Evolutionary conservation across 2,329 filamentous ascomycete species (phyloP), one percentile per base, ranked within the genome.

Genomic region (Taxawa tesnikishii): DNA sequence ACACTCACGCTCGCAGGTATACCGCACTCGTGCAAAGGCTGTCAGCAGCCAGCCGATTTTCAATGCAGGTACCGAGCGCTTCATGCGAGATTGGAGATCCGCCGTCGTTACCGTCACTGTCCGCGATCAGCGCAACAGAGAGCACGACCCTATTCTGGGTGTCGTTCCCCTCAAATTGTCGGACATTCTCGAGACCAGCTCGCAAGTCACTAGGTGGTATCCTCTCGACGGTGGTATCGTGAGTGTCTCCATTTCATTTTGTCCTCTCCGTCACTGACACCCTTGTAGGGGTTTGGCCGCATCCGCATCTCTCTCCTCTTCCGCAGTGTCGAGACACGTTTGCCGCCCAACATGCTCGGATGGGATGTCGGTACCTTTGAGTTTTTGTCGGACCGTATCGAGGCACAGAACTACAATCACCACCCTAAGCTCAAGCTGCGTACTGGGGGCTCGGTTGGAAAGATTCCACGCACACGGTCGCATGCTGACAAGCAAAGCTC

Each of bases 291-390:
- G 1, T 96, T 90, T 42, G 90, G 90, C 24, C 79, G 88, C 6
- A 70, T 93, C 38, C 79, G 87, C 25, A 80, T 98, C 43, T 93
- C 84, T 1, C 58, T 96, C 3, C 68, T 96, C 3, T 94, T 94
- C 71, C 78, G 88, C 16, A 87, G 83, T 16, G 73, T 94, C 26
- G 87, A 94, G 54, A 79, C 88, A 32, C 75, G 75, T 28, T 66
- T 96, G 1, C 87, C 87, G n/a, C 81, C 81, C 0, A 63, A 76
- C 25, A 80, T 94, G 56, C 70, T 94, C 4, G 85, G 88, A 7
- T 96, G 88, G 83, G 84, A 94, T 38, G 83, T 96, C 26, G 90
- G 90, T 21, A 94, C 88, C 0, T 94, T 96, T 49, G 80, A 94
- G 49, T 92, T 96, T 51, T 60, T 70, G 0, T 83, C 79, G 0